phyloP scores from a whole-genome alignment of 768 basidiomycete species.

The Pleurotus salmoneostramineus region DNA sequence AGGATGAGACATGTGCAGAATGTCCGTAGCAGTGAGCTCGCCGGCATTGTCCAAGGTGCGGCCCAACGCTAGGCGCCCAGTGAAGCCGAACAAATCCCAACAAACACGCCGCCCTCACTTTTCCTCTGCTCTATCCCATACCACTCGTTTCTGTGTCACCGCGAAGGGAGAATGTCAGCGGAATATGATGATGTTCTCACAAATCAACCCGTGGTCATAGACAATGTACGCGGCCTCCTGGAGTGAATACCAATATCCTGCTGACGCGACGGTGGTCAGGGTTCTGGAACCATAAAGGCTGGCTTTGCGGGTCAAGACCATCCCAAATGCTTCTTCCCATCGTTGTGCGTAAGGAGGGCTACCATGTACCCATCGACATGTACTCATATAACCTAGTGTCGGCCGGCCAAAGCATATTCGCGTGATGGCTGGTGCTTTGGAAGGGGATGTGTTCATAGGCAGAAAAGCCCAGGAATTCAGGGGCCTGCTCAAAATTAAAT shows the following conservation, averaged over 20 bases:
- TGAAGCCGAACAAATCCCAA: too few relatives aligned
- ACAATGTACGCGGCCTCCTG: constrained; percentile 67
- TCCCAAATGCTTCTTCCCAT: constrained; percentile 99
- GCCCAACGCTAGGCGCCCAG: too few relatives aligned
- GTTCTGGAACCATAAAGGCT: constrained; percentile 97
- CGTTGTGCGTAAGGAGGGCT: constrained; percentile 68
- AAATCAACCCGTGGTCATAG: constrained; percentile 98
- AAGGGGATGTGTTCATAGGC: constrained; percentile 96
- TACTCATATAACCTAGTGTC: constrained; percentile 51
- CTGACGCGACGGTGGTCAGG: constrained; percentile 46
- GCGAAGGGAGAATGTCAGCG: constrained; percentile 57
- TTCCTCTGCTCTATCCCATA: too few relatives aligned
- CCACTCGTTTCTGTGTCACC: not conserved
- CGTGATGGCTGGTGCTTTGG: constrained; percentile 96
- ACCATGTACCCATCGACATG: constrained; percentile 23
- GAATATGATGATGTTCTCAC: constrained; percentile 94
- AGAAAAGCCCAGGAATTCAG: constrained; percentile 93
- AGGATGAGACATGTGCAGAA: constrained; percentile 15
- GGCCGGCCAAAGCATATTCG: constrained; percentile 96
- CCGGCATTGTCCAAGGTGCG: too few relatives aligned
- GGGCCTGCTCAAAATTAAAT: constrained; percentile 95
- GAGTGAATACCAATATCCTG: constrained; percentile 9
- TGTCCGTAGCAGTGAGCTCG: constrained; percentile 5
- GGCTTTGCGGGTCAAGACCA: constrained; percentile 99
- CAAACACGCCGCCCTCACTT: not conserved